phyloP scores from a whole-genome alignment of 306 rosid species.

The Acacia acuminata region DNA sequence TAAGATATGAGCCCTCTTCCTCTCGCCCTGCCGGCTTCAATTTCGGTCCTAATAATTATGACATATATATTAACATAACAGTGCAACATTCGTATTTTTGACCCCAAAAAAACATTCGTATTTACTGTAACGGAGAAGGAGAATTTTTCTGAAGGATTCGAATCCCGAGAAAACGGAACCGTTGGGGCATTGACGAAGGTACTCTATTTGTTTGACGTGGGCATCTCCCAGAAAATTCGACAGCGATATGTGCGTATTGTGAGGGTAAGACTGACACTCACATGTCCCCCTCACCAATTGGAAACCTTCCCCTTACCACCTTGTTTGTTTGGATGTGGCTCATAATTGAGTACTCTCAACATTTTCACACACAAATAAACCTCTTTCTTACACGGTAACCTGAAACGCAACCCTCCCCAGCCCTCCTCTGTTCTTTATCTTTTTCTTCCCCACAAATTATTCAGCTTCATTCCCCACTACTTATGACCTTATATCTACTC shows the following conservation, averaged over 20 bases:
- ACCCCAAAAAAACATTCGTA: not conserved
- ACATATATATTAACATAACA: not conserved
- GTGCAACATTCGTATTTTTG: not conserved
- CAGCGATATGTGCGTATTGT: not conserved
- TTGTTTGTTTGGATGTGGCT: conserved; percentile 27
- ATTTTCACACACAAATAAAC: not conserved
- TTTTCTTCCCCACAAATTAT: conserved; percentile 11
- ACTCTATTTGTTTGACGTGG: not conserved
- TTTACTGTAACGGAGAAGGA: not conserved
- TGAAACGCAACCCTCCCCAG: not conserved
- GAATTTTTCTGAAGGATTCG: not conserved
- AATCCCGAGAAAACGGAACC: not conserved
- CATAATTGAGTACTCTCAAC: not conserved
- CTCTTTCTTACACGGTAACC: conserved; percentile 34
- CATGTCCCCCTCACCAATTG: not conserved
- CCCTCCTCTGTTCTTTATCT: not conserved
- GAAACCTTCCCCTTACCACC: not conserved
- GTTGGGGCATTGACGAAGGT: not conserved
- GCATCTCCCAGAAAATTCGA: not conserved
- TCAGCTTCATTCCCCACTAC: not conserved
- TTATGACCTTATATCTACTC: not conserved
- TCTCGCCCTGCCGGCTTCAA: conserved; percentile 14
- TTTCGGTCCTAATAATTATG: not conserved
- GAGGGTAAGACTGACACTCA: not conserved
- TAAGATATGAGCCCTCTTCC: not conserved